Evolutionary conservation across 1,284 basidiomycete species (phyloP), one percentile per base, ranked within the genome.

Genomic region (Jaminaea rosea): DNA sequence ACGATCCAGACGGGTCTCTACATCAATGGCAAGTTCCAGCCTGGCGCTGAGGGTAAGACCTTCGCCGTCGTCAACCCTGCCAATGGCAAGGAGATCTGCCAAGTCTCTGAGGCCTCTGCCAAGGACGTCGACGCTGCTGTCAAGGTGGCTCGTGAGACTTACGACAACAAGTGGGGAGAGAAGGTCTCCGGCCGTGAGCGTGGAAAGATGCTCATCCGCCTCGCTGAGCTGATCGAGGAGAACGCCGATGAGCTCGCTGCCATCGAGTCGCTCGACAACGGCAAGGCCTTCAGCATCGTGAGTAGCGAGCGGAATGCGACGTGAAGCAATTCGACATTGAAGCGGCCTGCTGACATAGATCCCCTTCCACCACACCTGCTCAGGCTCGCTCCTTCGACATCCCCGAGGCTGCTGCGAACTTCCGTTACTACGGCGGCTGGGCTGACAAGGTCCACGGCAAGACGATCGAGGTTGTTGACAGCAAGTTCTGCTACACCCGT

Each of bases 391-490:
- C 72, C 44, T 83, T 81, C 47, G 92, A 96, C 73, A 79, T 90
- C 8, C 63, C 77, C 29, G 80, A 80, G 60, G 77, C 83, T n/a
- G 87, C 89, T 56, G 79, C 77, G 42, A 74, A 71, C 67, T 53
- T 76, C 24, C 65, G 73, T 60, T 93, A 93, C 71, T 82, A 81
- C 75, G 82, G 87, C 29, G 73, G 75, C 47, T 75, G 75, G 74
- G 73, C 67, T 21, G 90, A 94, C 80, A 94, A 93, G 80, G 80
- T 89, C 63, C 78, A 81, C 47, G 90, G 91, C 19, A 82, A 88
- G 74, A 81, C 81, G 49, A 84, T 90, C 67, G 88, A 90, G 76
- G 81, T 88, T 26, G 84, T 88, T 71, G 26, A 34, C 11, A 84
- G 84, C 72, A 79, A 78, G 50, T 58, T 70, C 52, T 59, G 62